Evolutionary conservation across 2,329 filamentous ascomycete genomes (phyloP).

Genomic region (Sporothrix pseudoabietina): DNA sequence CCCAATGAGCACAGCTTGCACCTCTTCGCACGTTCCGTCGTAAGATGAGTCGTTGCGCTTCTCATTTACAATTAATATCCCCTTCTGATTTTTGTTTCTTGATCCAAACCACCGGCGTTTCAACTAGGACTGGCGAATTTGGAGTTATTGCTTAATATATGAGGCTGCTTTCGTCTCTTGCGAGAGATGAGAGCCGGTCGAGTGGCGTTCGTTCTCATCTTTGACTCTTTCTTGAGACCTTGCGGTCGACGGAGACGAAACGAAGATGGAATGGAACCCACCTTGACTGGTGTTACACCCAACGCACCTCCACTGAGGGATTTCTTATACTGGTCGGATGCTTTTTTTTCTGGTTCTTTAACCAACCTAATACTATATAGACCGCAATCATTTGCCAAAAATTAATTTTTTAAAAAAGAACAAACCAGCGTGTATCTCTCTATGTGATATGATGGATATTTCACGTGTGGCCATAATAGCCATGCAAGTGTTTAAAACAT

Average conservation of each 20-base stretch:
- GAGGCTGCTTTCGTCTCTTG: not conserved
- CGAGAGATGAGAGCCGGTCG: not conserved
- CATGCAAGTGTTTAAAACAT: not conserved
- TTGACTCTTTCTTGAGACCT: not conserved
- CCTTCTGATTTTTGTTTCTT: not conserved
- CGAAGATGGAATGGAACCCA: not conserved
- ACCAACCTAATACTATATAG: slow-evolving; percentile 21
- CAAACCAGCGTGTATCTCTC: too few relatives aligned
- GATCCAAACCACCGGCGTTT: slow-evolving; percentile 15
- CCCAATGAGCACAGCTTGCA: slow-evolving; percentile 4
- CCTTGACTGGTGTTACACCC: not conserved
- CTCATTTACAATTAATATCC: not conserved
- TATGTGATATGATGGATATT: not conserved
- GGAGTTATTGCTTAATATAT: slow-evolving; percentile 15
- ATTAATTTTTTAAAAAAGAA: not conserved
- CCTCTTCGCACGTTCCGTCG: not conserved
- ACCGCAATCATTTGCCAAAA: not conserved
- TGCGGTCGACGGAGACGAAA: not conserved
- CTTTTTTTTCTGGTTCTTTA: not conserved
- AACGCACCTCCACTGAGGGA: not conserved
- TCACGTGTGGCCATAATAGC: not conserved
- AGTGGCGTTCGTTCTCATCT: not conserved
- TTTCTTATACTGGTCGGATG: not conserved
- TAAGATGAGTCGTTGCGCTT: not conserved
- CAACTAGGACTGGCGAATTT: slow-evolving; percentile 5